Percentiles rank a stretch among this genome's conserved stretches.
Conservation (phyloP, 768 basidiomycete genomes). For the Rhodosporidiobolus odoratus region DNA sequence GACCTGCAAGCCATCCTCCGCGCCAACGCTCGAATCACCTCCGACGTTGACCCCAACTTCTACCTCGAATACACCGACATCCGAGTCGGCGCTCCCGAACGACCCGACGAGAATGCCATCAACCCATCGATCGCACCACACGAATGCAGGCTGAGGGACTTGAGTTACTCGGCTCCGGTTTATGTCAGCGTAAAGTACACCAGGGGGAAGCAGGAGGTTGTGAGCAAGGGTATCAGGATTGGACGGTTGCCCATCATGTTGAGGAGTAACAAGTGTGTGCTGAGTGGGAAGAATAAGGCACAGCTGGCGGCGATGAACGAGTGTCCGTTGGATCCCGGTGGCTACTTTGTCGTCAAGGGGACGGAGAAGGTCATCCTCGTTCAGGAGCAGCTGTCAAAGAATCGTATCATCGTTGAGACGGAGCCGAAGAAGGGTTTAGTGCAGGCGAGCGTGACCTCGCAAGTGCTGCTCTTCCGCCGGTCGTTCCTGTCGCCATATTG, state of each 20-base stretch:
- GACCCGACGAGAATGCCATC: conserved; percentile 72
- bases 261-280: conserved; percentile 85
- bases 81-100: conserved; percentile 81
- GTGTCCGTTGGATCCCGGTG: conserved; percentile 97
- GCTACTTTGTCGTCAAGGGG: conserved; percentile 97
- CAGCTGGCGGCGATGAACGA: conserved; percentile 92
- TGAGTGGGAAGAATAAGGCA: conserved; percentile 68
- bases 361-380: conserved; percentile 99
- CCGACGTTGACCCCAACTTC: conserved; percentile 88
- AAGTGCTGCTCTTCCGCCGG: conserved; percentile 44
- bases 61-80: conserved; percentile 97
- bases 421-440: conserved; percentile 79
- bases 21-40: conserved; percentile 87
- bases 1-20: conserved; percentile 96
- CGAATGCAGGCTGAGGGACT: conserved; percentile 92
- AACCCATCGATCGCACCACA: conserved; percentile 86
- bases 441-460: conserved; percentile 95
- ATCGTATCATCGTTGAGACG: conserved; percentile 96
- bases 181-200: conserved; percentile 93
- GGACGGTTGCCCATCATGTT: conserved; percentile 95
- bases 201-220: conserved; percentile 79
- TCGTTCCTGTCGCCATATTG: conserved; percentile 12
- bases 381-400: conserved; percentile 97
- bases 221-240: conserved; percentile 73
- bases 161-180: conserved; percentile 88